Base-by-base conservation (phyloP, 176 grass and related monocot species). In the Typha latifolia region DNA sequence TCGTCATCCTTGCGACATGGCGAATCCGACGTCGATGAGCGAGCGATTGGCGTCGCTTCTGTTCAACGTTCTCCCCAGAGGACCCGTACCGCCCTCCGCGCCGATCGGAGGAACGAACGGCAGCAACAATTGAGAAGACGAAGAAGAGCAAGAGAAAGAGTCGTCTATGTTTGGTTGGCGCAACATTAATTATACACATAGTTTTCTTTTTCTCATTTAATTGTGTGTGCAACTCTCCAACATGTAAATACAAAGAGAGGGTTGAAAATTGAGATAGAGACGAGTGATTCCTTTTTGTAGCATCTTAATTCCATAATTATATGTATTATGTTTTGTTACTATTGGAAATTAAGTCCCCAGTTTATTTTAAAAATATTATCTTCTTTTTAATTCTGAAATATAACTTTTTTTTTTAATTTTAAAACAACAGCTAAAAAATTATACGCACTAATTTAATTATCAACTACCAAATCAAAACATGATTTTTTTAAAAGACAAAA, bases 51-150 rank as follows among this genome's bases (percentile, higher is more conserved):
- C 22, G 13, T 16, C 72, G 21, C 29, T 75, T 49, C n/a, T 65
- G 48, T 43, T 66, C 64, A 75, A 24, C 12, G n/a, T 66, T 31
- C 50, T 75, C 18, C 72, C 72, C 4, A 47, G 62, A 66, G 62
- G 48, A 19, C 3, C 34, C 1, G 61, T 75, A 21, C 72, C 61
- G 3, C 72, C 72, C 1, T 75, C 72, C 0, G 72, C 61, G n/a
- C 72, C 72, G 11, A 75, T 49, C 21, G 61, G 43, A 29, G 72
- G 72, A 49, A 64, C 21, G 19, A 43, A 75, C 27, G 22, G 18
- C 1, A 21, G 22, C 20, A 12, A 22, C n/a, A 59, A 59, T 21
- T 59, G 53, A 59, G n/a, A 22, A 0, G n/a, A n/a, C n/a, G 4
- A 11, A 59, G 14, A 55, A n/a, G 51, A 55, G 13, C 18, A 55